Evolutionary conservation across 768 basidiomycete species (phyloP).

Genomic region (Suillus subluteus): DNA sequence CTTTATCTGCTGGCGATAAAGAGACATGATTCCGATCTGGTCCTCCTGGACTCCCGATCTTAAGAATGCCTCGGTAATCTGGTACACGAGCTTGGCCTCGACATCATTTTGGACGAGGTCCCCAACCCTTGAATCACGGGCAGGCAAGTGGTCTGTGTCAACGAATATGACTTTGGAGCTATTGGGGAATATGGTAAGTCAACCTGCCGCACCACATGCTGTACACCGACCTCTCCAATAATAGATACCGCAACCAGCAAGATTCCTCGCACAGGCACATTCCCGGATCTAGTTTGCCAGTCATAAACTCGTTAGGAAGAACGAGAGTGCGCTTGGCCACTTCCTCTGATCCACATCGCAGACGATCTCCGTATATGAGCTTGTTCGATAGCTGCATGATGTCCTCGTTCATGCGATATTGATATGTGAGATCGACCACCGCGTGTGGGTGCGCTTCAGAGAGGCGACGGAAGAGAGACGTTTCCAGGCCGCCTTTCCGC

Average conservation of each 20-base stretch:
- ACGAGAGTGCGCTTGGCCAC: slow-evolving; percentile 64
- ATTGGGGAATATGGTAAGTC: slow-evolving; percentile 4
- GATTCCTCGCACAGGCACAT: slow-evolving; percentile 35
- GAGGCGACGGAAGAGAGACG: slow-evolving; percentile 86
- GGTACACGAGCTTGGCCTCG: slow-evolving; percentile 71
- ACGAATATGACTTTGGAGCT: slow-evolving; percentile 91
- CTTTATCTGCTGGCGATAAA: slow-evolving; percentile 97
- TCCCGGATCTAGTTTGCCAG: slow-evolving; percentile 39
- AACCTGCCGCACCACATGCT: background rate
- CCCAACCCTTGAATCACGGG: slow-evolving; percentile 78
- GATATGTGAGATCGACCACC: slow-evolving; percentile 82
- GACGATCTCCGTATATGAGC: slow-evolving; percentile 78
- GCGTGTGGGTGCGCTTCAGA: slow-evolving; percentile 86
- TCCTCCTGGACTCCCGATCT: slow-evolving; percentile 63
- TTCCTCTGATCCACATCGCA: slow-evolving; percentile 76
- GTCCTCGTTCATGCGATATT: slow-evolving; percentile 97
- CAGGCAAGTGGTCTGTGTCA: slow-evolving; percentile 87
- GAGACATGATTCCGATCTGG: slow-evolving; percentile 86
- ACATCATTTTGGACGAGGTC: slow-evolving; percentile 88
- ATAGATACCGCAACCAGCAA: slow-evolving; percentile 76
- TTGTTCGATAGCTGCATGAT: slow-evolving; percentile 92
- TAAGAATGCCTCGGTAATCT: slow-evolving; percentile 70
- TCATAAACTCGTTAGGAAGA: slow-evolving; percentile 50
- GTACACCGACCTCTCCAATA: slow-evolving; percentile 61
- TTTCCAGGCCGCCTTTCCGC: slow-evolving; percentile 83